Evolutionary conservation across 352 stramenopile species (phyloP), one percentile per base, ranked within the genome.

Genomic region (Pythium diclinum): DNA sequence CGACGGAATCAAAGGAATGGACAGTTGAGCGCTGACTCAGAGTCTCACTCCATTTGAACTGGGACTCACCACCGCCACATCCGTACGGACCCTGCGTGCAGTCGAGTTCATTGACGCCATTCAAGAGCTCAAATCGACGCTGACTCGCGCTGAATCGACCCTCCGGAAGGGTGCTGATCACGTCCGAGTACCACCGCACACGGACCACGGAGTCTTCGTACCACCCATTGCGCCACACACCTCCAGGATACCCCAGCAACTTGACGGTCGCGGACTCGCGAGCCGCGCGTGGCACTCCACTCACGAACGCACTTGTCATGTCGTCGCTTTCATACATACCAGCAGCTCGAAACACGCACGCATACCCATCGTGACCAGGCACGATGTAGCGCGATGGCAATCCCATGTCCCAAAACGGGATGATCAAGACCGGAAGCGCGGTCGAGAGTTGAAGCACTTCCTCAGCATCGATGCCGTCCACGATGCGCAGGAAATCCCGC

Each of bases 321-420:
- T 10, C 34, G 9, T 23, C 46, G 9, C 9, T 51, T 3, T 51
- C 42, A 19, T 67, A 76, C 4, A 47, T 54, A 0, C 72, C 69
- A 10, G 30, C 33, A 0, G 65, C 46, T 1, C 63, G 68, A 16
- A 74, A 66, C 19, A 72, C 44, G 25, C 72, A 78, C 0, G 68
- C 72, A 10, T 14, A 59, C 2, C 72, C 72, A n/a, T 75, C 66
- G 7, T 11, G 32, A 0, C 64, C 60, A 1, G 72, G 72, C 1
- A 75, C 36, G 13, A 59, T 36, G 47, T 63, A 69, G 1, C 56
- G 57, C 19, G 8, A 8, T n/a, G 1, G n/a, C n/a, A n/a, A n/a
- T n/a, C 33, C 47, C 9, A 67, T 69, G 44, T 76, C 72, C 69
- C 69, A 75, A 52, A 59, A 67, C 28, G 72, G 72, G 21, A 72